phyloP scores from a whole-genome alignment of 306 rosid genomes.

The Trifolium repens region DNA sequence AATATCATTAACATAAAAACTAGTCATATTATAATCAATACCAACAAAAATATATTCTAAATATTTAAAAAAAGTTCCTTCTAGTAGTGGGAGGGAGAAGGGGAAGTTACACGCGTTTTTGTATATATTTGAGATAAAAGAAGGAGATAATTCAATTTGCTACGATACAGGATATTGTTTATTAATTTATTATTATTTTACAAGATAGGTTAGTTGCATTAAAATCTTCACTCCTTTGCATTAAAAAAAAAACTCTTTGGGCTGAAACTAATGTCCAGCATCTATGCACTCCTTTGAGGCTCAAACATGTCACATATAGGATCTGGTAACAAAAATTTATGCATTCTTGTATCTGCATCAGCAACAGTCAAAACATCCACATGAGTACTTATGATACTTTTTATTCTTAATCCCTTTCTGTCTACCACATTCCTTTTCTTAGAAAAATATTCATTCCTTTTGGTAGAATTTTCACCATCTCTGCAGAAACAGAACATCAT shows the following conservation, averaged over 20 bases:
- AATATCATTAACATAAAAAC: too few species aligned
- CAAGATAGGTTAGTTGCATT: too few species aligned
- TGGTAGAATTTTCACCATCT: slow-evolving; percentile 58
- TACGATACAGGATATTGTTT: too few species aligned
- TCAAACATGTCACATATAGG: slow-evolving; percentile 57
- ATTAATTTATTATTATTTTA: too few species aligned
- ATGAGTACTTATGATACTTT: slow-evolving; percentile 62
- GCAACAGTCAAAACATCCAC: slow-evolving; percentile 62
- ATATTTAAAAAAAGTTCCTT: too few species aligned
- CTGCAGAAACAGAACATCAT: slow-evolving; percentile 51
- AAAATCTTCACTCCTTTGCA: too few species aligned
- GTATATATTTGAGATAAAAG: too few species aligned
- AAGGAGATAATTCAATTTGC: too few species aligned
- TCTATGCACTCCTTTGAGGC: slow-evolving; percentile 42
- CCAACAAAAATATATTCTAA: too few species aligned
- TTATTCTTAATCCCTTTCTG: slow-evolving; percentile 53
- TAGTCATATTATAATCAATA: too few species aligned
- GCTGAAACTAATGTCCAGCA: slow-evolving; percentile 21
- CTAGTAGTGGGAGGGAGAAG: too few species aligned
- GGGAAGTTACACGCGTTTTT: too few species aligned
- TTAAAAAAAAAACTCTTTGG: not conserved
- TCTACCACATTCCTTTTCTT: slow-evolving; percentile 53
- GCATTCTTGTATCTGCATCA: slow-evolving; percentile 45
- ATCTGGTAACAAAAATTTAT: slow-evolving; percentile 67
- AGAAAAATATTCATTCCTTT: slow-evolving; percentile 48